Evolutionary conservation across 106 monocot species (phyloP), one percentile per base, ranked within the genome.

Genomic region (Dioscorea alata): DNA sequence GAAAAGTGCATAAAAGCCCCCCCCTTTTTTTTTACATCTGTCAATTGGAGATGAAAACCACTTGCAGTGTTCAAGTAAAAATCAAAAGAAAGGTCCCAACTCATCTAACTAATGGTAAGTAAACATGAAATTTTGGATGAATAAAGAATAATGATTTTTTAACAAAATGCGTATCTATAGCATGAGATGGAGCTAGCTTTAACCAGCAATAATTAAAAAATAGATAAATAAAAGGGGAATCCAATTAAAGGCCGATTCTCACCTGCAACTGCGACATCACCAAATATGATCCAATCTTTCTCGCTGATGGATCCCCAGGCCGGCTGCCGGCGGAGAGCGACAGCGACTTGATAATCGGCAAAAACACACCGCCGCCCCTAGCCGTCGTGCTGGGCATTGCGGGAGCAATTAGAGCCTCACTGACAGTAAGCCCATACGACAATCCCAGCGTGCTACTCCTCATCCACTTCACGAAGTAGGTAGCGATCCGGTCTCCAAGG

Each of bases 331-430:
- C 75, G 14, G 84, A 80, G 25, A 97, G 64, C 2, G 96, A 86
- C 51, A 96, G 66, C 13, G 88, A 91, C 78, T 92, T 91, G 62
- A 96, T 91, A 34, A 96, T 89, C 4, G 91, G 91, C 33, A 96
- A 59, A 65, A 96, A 96, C 49, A 96, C 96, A 5, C 96, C 96
- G 8, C 88, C 96, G 4, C 88, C 96, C 69, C 96, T 86, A 0
- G 91, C 91, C 0, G 89, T 96, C 4, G 91, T 96, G 42, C 96
- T 96, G 25, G 96, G 96, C 96, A 96, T 96, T 25, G 96, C 96
- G 0, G 96, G 96, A 2, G 96, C 86, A 54, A 96, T 86, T 22
- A 88, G 50, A 9, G 84, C 86, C 75, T 96, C 91, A 28, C 96
- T 92, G 21, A 89, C 33, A 6, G 86, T 86, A 48, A 96, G 80